Evolutionary conservation across 345 rosid genomes (phyloP), one percentile per base, ranked within the genome.

Genomic region (Zanthoxylum bungeanum): DNA sequence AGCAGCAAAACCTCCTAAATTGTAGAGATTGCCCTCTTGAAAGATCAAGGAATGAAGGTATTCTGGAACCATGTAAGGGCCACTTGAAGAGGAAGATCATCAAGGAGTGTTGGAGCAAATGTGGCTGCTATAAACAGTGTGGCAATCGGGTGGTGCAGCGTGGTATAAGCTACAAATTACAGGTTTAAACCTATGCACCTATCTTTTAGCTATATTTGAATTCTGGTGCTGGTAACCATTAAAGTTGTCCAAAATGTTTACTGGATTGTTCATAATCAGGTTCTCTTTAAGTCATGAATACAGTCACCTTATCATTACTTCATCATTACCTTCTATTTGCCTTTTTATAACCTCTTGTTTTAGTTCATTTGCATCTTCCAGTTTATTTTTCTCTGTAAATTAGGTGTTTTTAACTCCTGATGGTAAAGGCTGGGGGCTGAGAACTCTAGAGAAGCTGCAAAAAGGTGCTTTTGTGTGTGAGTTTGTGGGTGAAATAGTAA

Each of bases 81-180:
- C 98, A 95, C 78, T 60, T 89, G 67, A 80, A 85, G 85, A 92
- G 96, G 80, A 88, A 77, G 68, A 79, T 77, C 60, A 91, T 91
- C 57, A 87, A 85, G 78, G 98, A 95, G 71, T 95, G 99, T 58
- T 95, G 99, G 98, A 83, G 75, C 61, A 92, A 83, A 78, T 95
- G 99, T 82, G 91, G 97, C 50, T 95, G 99, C 74, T 75, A 73
- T 70, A 85, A 80, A 70, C 85, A 60, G 42, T 95, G 99, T 77
- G 93, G 96, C 71, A 95, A 95, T 75, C 86, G 98, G 64, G 91
- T 95, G 28, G 89, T 92, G 75, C 99, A 95, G 81, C 91, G 89
- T 60, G 97, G 98, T 66, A 79, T 93, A 74, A 83, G 72, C 50
- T 81, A 80, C 82, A 88, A 85, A 79, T 73, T 92, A 71, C 98